phyloP scores from a whole-genome alignment of 495 filamentous ascomycete genomes.

The Talaromyces ruber region DNA sequence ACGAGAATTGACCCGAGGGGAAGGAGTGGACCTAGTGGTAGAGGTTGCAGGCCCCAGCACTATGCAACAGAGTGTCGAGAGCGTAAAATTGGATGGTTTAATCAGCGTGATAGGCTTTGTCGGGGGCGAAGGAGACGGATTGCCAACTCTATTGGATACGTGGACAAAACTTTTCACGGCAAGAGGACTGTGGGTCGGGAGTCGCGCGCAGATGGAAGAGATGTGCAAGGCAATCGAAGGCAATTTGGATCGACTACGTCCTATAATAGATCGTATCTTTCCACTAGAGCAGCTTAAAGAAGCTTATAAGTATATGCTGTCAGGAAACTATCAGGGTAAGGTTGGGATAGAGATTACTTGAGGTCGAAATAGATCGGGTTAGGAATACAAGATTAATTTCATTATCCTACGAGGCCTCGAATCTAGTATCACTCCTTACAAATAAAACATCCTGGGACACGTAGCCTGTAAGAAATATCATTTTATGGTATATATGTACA shows the following conservation, averaged over 20 bases:
- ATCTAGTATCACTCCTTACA: too few relatives aligned
- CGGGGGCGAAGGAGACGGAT: conserved; percentile 14
- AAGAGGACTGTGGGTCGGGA: conserved; percentile 46
- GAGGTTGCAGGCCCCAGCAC: conserved; percentile 43
- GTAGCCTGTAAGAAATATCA: too few relatives aligned
- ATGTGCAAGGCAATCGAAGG: conserved; percentile 48
- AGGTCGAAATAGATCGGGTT: too few relatives aligned
- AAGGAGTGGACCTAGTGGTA: conserved; percentile 49
- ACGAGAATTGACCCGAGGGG: conserved; percentile 39
- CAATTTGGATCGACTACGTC: conserved; percentile 39
- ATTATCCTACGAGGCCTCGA: too few relatives aligned
- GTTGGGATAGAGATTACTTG: conserved; percentile 15
- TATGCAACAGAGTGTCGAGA: conserved; percentile 22
- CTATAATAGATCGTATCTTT: conserved; percentile 38
- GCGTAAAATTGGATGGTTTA: conserved; percentile 30
- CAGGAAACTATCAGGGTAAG: conserved; percentile 19
- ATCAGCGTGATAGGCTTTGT: conserved; percentile 36
- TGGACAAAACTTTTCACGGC: conserved; percentile 38
- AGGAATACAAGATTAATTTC: too few relatives aligned
- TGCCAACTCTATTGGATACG: conserved; percentile 29
- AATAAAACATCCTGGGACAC: too few relatives aligned
- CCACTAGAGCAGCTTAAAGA: conserved; percentile 19
- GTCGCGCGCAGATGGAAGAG: conserved; percentile 43
- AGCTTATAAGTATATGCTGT: conserved; percentile 16
- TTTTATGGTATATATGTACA: too few relatives aligned